Conservation (phyloP, 2,329 filamentous ascomycete genomes). For the Thelonectria discophora region DNA sequence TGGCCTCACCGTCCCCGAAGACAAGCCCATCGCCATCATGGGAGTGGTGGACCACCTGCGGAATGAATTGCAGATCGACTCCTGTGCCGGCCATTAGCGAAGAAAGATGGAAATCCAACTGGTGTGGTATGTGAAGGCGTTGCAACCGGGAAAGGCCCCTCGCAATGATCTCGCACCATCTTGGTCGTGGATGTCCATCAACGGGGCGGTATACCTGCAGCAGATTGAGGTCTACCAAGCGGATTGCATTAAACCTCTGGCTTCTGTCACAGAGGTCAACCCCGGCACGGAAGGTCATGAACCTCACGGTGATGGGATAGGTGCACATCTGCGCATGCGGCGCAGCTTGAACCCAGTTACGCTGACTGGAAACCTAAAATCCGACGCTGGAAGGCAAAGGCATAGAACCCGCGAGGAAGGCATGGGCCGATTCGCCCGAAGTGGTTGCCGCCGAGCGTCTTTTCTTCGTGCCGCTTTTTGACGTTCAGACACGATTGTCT, state of each 20-base stretch:
- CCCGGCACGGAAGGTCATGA: background rate
- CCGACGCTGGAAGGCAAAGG: slow-evolving; percentile 3
- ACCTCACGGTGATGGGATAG: background rate
- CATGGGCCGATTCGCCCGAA: slow-evolving; percentile 12
- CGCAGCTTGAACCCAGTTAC: slow-evolving; percentile 18
- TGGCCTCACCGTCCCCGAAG: slow-evolving; percentile 17
- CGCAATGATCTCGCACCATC: slow-evolving; percentile 25
- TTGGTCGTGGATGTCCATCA: slow-evolving; percentile 26
- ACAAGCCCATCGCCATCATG: slow-evolving; percentile 21
- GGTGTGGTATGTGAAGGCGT: slow-evolving; percentile 7
- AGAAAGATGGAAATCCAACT: slow-evolving; percentile 25
- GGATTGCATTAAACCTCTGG: slow-evolving; percentile 12
- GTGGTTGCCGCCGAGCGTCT: slow-evolving; percentile 5
- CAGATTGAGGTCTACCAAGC: slow-evolving; percentile 10
- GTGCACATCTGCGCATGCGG: slow-evolving; percentile 7
- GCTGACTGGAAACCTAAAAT: background rate
- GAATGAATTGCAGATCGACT: slow-evolving; percentile 14
- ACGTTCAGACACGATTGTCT: slow-evolving; percentile 9
- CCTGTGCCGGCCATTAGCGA: slow-evolving; percentile 24
- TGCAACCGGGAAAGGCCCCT: background rate
- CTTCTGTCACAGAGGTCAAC: slow-evolving; percentile 6
- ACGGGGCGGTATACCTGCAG: slow-evolving; percentile 14
- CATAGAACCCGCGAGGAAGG: slow-evolving; percentile 2
- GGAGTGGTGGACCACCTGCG: slow-evolving; percentile 22
- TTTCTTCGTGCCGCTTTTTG: slow-evolving; percentile 22